A percentile compares a stretch with the other conserved stretches of the same genome.
Conservation (phyloP, 768 basidiomycete species). For the Inosperma sp. region DNA sequence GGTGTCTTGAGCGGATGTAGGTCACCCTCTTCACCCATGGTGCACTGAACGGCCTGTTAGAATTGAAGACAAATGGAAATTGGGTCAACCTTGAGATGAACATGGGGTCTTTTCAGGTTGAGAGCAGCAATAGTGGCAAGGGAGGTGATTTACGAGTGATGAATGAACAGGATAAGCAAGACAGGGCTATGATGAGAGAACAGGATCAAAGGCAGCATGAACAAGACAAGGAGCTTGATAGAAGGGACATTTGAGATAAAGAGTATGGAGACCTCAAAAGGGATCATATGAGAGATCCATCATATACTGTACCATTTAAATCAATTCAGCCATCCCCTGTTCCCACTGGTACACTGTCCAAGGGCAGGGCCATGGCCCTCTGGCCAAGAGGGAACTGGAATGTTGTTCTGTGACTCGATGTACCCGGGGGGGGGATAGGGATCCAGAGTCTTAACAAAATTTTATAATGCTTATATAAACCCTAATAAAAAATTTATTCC, state of each 20-base stretch:
- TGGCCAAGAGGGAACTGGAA: too few relatives aligned
- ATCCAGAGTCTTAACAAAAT: too few relatives aligned
- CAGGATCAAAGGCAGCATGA: constrained; percentile 22
- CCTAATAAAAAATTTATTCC: too few relatives aligned
- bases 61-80: not conserved
- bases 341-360: too few relatives aligned
- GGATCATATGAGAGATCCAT: constrained; percentile 31
- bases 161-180: not conserved
- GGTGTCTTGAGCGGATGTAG: constrained; percentile 26
- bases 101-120: not conserved
- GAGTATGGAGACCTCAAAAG: constrained; percentile 28
- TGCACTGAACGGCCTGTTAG: not conserved
- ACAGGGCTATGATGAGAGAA: not conserved
- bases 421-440: too few relatives aligned
- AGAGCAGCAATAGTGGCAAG: not conserved
- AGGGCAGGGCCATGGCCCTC: too few relatives aligned
- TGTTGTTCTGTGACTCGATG: too few relatives aligned
- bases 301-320: too few relatives aligned
- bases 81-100: not conserved
- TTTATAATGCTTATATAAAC: too few relatives aligned
- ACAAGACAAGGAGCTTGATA: constrained; percentile 21
- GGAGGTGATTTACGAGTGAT: not conserved
- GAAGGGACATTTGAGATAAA: constrained; percentile 28
- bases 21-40: constrained; percentile 36
- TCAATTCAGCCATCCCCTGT: too few relatives aligned